phyloP scores from a whole-genome alignment of 768 basidiomycete genomes.

The Boletus rubroflammeus region DNA sequence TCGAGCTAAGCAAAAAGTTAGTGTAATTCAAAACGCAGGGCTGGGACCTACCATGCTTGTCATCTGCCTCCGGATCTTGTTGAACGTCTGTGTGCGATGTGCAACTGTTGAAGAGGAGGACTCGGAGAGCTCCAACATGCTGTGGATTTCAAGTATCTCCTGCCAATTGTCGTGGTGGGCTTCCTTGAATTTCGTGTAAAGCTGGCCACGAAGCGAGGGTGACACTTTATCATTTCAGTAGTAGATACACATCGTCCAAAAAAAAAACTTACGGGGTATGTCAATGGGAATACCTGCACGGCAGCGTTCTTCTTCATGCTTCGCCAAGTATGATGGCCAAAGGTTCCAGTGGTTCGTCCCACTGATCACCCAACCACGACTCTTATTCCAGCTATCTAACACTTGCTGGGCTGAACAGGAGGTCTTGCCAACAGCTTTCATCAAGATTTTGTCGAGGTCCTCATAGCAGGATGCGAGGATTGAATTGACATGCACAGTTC shows the following conservation, averaged over 20 bases:
- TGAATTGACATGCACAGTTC: neutral
- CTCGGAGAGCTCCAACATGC: neutral
- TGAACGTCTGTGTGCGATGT: neutral
- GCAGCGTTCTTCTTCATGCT: neutral
- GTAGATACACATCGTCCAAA: neutral
- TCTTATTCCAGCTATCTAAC: constrained; percentile 1
- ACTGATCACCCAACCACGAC: neutral
- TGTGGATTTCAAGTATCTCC: constrained; percentile 2
- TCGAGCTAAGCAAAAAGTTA: neutral
- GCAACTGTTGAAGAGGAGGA: neutral
- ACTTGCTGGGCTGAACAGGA: neutral
- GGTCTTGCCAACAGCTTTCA: neutral
- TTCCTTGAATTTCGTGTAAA: constrained; percentile 1
- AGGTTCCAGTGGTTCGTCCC: constrained; percentile 2
- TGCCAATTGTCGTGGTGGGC: neutral
- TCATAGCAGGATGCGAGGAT: neutral
- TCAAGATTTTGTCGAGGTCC: neutral
- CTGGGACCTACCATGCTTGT: too few relatives aligned
- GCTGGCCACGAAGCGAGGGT: neutral
- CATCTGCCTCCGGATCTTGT: neutral
- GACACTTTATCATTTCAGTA: neutral
- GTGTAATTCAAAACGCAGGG: neutral
- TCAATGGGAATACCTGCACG: neutral
- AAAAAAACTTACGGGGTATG: neutral
- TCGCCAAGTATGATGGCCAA: neutral